Conservation (phyloP, 495 filamentous ascomycete genomes). For the Neurospora sp. region DNA sequence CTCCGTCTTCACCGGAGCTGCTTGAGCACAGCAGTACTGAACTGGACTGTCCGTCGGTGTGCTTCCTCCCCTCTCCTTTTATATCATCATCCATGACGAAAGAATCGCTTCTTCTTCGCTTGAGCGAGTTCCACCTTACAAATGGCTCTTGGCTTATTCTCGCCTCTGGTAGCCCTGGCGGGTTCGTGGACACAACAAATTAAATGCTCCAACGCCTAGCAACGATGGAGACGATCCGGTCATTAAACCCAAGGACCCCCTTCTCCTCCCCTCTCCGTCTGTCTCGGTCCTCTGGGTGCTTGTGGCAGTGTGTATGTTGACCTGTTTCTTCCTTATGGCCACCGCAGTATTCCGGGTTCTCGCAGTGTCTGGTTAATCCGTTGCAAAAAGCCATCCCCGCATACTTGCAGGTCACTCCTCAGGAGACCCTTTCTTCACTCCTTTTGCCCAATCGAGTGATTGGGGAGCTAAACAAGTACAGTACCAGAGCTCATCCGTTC, state of each 20-base stretch:
- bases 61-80: background rate
- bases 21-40: background rate
- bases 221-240: background rate
- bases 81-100: background rate
- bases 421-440: background rate
- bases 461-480: background rate
- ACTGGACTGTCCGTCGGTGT: background rate
- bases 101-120: background rate
- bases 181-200: background rate
- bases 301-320: background rate
- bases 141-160: background rate
- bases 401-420: background rate
- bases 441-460: background rate
- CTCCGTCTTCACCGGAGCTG: background rate
- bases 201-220: background rate
- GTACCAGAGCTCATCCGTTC: background rate
- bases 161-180: background rate
- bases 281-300: background rate
- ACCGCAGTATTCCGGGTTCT: background rate
- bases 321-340: background rate
- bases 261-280: background rate
- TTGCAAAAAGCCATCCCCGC: background rate
- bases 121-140: background rate
- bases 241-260: background rate
- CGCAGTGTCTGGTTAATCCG: background rate